A percentile compares a stretch with the other conserved stretches of the same genome.
Conservation (phyloP, 164 flowering plant genomes). For the Chimonanthus salicifolius region DNA sequence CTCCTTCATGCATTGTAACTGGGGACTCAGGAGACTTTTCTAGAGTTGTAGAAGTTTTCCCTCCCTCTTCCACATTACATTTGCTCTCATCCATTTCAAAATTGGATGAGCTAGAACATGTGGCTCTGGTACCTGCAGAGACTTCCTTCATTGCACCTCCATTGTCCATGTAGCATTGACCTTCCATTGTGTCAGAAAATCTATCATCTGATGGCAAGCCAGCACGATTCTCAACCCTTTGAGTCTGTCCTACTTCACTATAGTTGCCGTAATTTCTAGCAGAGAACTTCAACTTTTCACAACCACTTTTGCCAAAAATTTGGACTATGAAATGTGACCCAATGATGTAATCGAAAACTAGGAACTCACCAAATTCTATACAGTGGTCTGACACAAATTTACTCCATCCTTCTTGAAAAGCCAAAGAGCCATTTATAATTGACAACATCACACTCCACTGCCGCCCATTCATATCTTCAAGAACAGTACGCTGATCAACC, state of each 20-base stretch:
- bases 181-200: background rate
- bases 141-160: background rate
- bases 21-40: background rate
- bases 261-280: constrained; percentile 2
- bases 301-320: constrained; percentile 28
- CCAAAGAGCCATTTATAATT: constrained; percentile 23
- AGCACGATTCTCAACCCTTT: background rate
- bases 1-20: too few relatives aligned
- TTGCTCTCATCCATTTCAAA: background rate
- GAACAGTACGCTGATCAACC: constrained; percentile 21
- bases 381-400: constrained; percentile 37
- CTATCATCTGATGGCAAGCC: background rate
- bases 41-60: background rate
- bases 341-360: constrained; percentile 29
- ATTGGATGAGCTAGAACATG: background rate
- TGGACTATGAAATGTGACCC: constrained; percentile 39
- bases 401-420: constrained; percentile 50
- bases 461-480: constrained; percentile 40
- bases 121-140: background rate
- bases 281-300: constrained; percentile 26
- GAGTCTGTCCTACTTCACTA: background rate
- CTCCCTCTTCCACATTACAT: background rate
- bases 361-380: constrained; percentile 36
- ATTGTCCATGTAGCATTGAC: background rate
- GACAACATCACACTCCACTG: constrained; percentile 34